phyloP scores from a whole-genome alignment of 2,329 filamentous ascomycete species.

The Aspergillus niger region DNA sequence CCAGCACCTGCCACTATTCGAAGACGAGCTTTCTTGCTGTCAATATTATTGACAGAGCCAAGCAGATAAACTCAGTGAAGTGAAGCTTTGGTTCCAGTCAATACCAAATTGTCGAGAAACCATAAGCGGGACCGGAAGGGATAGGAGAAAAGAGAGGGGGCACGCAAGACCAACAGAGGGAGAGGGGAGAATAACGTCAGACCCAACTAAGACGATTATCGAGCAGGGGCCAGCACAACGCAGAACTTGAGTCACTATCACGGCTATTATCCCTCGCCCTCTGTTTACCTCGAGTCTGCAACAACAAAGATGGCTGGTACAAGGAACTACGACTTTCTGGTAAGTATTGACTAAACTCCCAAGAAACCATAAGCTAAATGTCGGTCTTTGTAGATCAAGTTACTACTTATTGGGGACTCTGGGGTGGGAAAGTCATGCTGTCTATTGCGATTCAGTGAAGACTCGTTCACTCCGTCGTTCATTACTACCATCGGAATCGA shows the following conservation, averaged over 20 bases:
- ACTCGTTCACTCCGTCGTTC: conserved; percentile 96
- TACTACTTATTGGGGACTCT: conserved; percentile 93
- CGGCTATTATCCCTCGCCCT: neutral
- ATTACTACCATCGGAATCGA: conserved; percentile 99
- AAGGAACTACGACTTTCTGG: conserved; percentile 98
- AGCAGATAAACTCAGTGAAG: neutral
- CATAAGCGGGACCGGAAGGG: neutral
- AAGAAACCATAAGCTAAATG: conserved; percentile 21
- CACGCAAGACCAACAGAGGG: neutral
- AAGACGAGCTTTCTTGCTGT: neutral
- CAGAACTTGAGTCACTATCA: neutral
- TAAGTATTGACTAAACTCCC: conserved; percentile 52
- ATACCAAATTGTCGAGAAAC: neutral
- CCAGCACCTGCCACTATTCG: conserved; percentile 4
- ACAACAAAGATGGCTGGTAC: conserved; percentile 77
- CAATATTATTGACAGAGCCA: neutral
- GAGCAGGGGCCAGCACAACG: conserved; percentile 1
- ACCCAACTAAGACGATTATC: neutral
- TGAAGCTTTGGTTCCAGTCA: neutral
- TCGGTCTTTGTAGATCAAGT: conserved; percentile 73
- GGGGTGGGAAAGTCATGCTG: conserved; percentile 98
- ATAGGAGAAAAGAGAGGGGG: neutral
- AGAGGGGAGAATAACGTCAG: neutral
- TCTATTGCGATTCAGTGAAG: conserved; percentile 92
- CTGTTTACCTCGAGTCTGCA: neutral